A percentile compares a stretch with the other conserved stretches of the same genome.
Conservation (phyloP, 192 early-diverging fungal genomes). For the Chytriomyces sp. region DNA sequence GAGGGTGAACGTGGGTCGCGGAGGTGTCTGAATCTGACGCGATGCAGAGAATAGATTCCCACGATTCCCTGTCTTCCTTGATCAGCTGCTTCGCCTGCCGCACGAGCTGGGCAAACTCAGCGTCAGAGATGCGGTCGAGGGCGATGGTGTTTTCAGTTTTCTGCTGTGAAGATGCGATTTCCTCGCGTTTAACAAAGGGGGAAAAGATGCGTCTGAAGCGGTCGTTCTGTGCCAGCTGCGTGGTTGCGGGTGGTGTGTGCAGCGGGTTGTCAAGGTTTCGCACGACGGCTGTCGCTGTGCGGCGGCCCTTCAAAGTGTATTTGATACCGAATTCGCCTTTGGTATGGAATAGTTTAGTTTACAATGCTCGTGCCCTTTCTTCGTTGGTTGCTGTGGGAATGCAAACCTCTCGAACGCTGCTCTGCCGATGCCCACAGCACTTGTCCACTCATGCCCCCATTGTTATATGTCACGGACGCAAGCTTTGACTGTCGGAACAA, state of each 20-base stretch:
- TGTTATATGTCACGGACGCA: conserved; percentile 13
- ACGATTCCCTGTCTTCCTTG: neutral
- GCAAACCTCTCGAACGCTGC: conserved; percentile 4
- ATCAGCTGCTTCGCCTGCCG: neutral
- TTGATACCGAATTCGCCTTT: conserved; percentile 26
- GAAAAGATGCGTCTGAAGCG: conserved; percentile 5
- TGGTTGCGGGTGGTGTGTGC: neutral
- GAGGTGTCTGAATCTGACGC: neutral
- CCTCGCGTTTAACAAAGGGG: too few relatives aligned
- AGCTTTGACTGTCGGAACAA: conserved; percentile 19
- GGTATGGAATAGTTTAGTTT: neutral
- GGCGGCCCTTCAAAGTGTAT: neutral
- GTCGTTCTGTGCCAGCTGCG: neutral
- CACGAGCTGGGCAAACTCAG: neutral
- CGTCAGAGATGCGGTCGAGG: conserved; percentile 13
- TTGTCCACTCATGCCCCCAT: neutral
- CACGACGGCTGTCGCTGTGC: neutral
- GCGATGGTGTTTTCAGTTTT: too few relatives aligned
- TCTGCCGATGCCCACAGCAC: neutral
- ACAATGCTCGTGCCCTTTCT: neutral
- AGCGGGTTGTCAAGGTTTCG: neutral
- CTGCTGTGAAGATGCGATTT: too few relatives aligned
- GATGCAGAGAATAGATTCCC: conserved; percentile 13
- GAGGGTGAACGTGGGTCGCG: conserved; percentile 11
- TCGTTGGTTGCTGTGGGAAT: neutral